Conservation (phyloP, 1,284 basidiomycete genomes). For the Microbotryomycetes sp. region DNA sequence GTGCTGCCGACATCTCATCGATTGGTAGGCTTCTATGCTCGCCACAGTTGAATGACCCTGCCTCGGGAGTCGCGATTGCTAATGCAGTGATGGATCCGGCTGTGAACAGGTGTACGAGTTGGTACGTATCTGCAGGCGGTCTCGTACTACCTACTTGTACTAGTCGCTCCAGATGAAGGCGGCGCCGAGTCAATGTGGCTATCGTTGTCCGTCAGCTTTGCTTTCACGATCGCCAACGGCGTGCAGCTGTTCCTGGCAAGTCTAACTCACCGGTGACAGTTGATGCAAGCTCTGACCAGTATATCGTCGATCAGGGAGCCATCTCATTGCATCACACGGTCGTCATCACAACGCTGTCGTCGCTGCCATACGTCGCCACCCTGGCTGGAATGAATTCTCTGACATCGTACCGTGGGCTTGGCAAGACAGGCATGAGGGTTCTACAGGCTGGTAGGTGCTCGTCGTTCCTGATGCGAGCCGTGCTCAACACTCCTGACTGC, state of each 20-base stretch:
- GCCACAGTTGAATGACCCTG: background rate
- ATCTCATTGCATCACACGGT: constrained; percentile 27
- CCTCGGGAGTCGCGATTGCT: too few species aligned
- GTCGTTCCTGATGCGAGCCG: background rate
- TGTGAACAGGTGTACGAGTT: constrained; percentile 3
- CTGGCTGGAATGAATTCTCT: constrained; percentile 23
- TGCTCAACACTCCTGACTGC: background rate
- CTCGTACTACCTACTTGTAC: constrained; percentile 21
- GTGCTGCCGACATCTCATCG: constrained; percentile 12
- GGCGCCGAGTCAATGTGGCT: constrained; percentile 24
- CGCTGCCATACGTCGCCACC: constrained; percentile 21
- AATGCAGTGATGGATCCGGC: background rate
- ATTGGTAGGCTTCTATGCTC: constrained; percentile 9
- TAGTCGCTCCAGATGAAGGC: constrained; percentile 27
- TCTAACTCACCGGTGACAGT: background rate
- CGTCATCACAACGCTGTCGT: constrained; percentile 17
- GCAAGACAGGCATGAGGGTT: background rate
- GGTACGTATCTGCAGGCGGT: constrained; percentile 20
- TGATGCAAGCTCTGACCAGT: background rate
- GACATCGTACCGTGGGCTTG: constrained; percentile 1
- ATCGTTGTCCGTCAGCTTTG: constrained; percentile 18
- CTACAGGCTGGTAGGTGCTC: background rate
- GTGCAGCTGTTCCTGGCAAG: constrained; percentile 19
- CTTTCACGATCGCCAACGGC: constrained; percentile 14
- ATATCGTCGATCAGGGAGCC: constrained; percentile 4